Evolutionary conservation across 176 grass and related monocot genomes (phyloP), one percentile per base, ranked within the genome.

Genomic region (Rhynchospora pubera): DNA sequence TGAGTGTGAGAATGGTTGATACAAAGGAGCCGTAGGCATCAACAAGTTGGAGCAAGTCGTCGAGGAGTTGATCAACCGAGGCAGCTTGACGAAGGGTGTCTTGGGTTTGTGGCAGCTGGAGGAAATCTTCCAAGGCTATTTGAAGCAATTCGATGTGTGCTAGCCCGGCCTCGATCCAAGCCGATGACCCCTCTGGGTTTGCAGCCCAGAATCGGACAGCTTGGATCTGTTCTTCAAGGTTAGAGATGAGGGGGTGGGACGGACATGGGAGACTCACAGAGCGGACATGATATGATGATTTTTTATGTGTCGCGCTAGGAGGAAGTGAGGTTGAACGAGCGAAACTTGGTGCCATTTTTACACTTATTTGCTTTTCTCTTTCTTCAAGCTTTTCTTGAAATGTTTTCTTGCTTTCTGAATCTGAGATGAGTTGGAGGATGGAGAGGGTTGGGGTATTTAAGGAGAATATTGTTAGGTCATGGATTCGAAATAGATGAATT

Each of bases 301-400:
- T 80, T 8, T 51, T 73, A 6, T 18, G 57, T 21, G 23, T 28
- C 24, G 66, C 57, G 53, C 32, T 85, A 57, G 46, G n/a, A 6
- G 67, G 48, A 65, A 55, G 86, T 10, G 93, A 97, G 83, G 91
- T 87, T 44, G 88, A 93, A 42, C 91, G 91, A 48, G 81, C 78
- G 57, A 97, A 97, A 44, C 62, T 30, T 22, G 91, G 84, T 46
- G 87, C 87, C 93, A 97, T 97, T 74, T 68, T 3, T 62, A 34
- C 8, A 9, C 50, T 72, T 28, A 65, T n/a, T 65, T 32, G 10
- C 7, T 28, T 11, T 73, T n/a, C n/a, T n/a, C n/a, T 34, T 92
- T 67, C 62, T 3, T 71, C 6, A 39, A 57, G 23, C 18, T 78
- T 52, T 78, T 15, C 28, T 50, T 5, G 50, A 57, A 16, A 1